Base-by-base conservation (phyloP, 2,329 filamentous ascomycete species). In the Aspergillus hiratsukae region DNA sequence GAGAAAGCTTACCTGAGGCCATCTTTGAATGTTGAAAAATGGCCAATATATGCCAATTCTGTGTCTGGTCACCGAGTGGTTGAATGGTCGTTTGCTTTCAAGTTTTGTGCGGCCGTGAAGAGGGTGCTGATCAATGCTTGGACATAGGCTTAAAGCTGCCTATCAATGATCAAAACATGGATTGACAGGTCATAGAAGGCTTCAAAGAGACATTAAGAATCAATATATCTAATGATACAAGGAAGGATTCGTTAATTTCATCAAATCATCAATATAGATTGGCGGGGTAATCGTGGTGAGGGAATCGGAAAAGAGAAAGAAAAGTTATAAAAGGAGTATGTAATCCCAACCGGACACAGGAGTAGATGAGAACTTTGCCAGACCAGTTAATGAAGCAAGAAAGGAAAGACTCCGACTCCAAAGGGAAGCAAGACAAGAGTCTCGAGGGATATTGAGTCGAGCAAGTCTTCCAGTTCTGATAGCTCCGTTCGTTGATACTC, bases 161-260 rank as follows among this genome's bases (percentile, higher is more conserved):
- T 46, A 46, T 58, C 45, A 50, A 48, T 51, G 51, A 58, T 52
- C 28, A 50, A 41, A 54, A 28, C 53, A 56, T 49, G 48, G 58
- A 53, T 54, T 52, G 56, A 56, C 14, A 54, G 53, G 45, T 48
- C 31, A 56, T 58, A 46, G 51, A 57, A 41, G 57, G 41, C 46
- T 56, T 58, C 52, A 59, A 56, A 49, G 50, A 54, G 55, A 56
- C 59, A 52, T 53, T 53, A 56, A 55, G 53, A 55, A 49, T 58
- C 55, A 56, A 57, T 53, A 58, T 60, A 67, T 57, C 58, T 62
- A 69, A 55, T 67, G 68, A 63, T 66, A 69, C 59, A 67, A 66
- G 70, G 66, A 66, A 60, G 71, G 66, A 73, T 69, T 72, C 71
- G 70, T 75, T 66, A 70, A 62, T 66, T 64, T 75, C 72, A 66